Conservation (phyloP, 2,329 filamentous ascomycete genomes). For the Calonectria fujianensis region DNA sequence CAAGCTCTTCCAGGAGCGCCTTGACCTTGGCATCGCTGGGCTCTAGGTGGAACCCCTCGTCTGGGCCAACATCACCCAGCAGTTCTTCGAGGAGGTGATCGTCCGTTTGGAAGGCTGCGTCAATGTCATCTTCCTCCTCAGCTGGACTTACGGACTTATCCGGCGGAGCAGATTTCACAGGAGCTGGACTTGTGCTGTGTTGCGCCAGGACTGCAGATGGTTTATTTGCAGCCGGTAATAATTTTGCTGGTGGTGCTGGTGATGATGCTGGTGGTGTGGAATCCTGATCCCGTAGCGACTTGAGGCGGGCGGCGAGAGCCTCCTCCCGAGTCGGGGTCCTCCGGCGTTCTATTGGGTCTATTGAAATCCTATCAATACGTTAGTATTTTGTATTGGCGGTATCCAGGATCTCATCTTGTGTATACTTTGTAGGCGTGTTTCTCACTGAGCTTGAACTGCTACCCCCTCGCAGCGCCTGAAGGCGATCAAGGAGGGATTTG, state of each 20-base stretch:
- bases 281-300: slow-evolving; percentile 67
- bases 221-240: slow-evolving; percentile 19
- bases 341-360: slow-evolving; percentile 65
- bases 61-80: slow-evolving; percentile 64
- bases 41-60: slow-evolving; percentile 53
- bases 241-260: slow-evolving; percentile 43
- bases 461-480: slow-evolving; percentile 69
- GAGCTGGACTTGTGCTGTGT: slow-evolving; percentile 17
- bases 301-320: slow-evolving; percentile 70
- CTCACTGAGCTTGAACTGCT: slow-evolving; percentile 59
- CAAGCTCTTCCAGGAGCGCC: slow-evolving; percentile 62
- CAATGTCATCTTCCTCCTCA: slow-evolving; percentile 60
- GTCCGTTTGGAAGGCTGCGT: slow-evolving; percentile 66
- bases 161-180: slow-evolving; percentile 9
- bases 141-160: slow-evolving; percentile 10
- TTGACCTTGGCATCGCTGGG: slow-evolving; percentile 59
- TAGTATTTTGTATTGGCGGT: background rate
- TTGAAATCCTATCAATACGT: slow-evolving; percentile 49
- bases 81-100: slow-evolving; percentile 73
- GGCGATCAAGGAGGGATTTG: slow-evolving; percentile 70
- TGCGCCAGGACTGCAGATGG: background rate
- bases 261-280: slow-evolving; percentile 54
- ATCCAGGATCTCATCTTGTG: slow-evolving; percentile 8
- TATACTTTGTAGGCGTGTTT: slow-evolving; percentile 64
- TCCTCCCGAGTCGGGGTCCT: slow-evolving; percentile 69